phyloP scores from a whole-genome alignment of 371 early-diverging fungal species.

The Apophysomyces ossiformis region DNA sequence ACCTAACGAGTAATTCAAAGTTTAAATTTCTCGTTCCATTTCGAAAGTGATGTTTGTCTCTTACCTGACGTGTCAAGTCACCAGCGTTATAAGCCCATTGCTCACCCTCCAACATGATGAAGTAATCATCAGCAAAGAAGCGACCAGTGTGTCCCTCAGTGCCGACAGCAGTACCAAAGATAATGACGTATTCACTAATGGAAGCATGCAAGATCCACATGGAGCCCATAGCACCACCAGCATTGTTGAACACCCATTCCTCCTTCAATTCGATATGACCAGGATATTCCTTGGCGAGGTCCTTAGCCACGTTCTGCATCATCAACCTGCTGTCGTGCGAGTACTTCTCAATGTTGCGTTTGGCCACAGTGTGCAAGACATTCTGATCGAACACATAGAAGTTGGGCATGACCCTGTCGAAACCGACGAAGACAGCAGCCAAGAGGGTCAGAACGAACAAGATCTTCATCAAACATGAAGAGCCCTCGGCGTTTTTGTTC shows the following conservation, averaged over 20 bases:
- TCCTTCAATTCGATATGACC: conserved; percentile 49
- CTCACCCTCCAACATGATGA: conserved; percentile 61
- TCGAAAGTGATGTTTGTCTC: neutral
- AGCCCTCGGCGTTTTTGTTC: neutral
- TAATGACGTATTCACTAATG: conserved; percentile 58
- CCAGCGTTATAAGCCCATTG: conserved; percentile 61
- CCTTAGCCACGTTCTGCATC: conserved; percentile 40
- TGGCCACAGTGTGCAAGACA: conserved; percentile 46
- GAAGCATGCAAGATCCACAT: conserved; percentile 61
- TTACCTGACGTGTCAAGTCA: conserved; percentile 40
- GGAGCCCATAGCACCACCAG: conserved; percentile 64
- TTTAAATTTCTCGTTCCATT: neutral
- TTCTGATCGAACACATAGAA: conserved; percentile 53
- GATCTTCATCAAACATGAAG: conserved; percentile 26
- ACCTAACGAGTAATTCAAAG: conserved; percentile 25
- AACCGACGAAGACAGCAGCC: conserved; percentile 35
- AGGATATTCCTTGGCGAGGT: conserved; percentile 48
- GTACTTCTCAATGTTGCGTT: conserved; percentile 48
- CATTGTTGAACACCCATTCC: conserved; percentile 62
- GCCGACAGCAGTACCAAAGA: conserved; percentile 61
- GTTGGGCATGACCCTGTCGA: conserved; percentile 45
- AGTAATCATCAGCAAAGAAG: conserved; percentile 59
- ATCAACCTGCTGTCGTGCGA: conserved; percentile 37
- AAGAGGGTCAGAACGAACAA: conserved; percentile 32
- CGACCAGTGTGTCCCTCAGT: conserved; percentile 63